Conservation (phyloP, 768 basidiomycete species). For the Suillus discolor region DNA sequence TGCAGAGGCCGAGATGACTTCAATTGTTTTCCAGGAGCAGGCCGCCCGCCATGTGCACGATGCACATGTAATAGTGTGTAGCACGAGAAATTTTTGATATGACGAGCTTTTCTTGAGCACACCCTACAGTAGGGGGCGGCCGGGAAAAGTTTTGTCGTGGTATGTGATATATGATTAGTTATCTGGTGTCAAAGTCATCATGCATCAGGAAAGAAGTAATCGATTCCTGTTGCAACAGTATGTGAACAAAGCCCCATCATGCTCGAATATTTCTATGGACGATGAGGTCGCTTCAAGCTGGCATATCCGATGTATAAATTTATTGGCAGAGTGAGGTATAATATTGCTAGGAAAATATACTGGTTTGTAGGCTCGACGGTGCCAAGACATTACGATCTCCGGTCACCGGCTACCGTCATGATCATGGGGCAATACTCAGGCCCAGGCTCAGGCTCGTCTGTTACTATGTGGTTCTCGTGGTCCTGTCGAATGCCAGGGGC, state of each 20-base stretch:
- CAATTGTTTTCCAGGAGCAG: neutral
- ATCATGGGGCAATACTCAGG: neutral
- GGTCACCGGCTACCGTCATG: neutral
- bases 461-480: neutral
- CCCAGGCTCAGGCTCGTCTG: neutral
- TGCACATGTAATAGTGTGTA: neutral
- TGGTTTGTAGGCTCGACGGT: neutral
- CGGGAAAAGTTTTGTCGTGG: neutral
- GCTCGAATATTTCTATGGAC: neutral
- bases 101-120: neutral
- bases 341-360: neutral
- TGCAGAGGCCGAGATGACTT: neutral
- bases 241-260: neutral
- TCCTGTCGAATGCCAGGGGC: neutral
- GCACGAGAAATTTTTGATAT: neutral
- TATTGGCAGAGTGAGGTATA: neutral
- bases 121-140: neutral
- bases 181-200: neutral
- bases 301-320: neutral
- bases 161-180: neutral
- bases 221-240: neutral
- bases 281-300: neutral
- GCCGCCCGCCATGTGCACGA: neutral
- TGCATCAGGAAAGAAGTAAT: neutral
- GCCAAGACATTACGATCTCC: neutral